phyloP scores from a whole-genome alignment of 1,139 yeast genomes.

The Zygoascus meyerae region DNA sequence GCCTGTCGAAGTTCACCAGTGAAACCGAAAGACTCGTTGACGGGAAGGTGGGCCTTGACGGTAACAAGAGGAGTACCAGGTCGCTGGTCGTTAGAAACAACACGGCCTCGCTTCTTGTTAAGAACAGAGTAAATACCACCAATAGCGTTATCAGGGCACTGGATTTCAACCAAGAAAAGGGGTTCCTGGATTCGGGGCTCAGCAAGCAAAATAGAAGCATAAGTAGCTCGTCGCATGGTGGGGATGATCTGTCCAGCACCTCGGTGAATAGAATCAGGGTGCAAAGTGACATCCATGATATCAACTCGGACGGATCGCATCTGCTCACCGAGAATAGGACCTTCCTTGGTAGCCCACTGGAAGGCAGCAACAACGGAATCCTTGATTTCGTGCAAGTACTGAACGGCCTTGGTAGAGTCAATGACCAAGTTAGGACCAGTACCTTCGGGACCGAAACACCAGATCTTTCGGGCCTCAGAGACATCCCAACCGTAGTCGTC shows the following conservation, averaged over 20 bases:
- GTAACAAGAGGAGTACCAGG: slow-evolving; percentile 99
- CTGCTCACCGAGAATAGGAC: slow-evolving; percentile 96
- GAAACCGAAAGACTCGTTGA: slow-evolving; percentile 99
- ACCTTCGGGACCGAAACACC: slow-evolving; percentile 99
- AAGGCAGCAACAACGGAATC: slow-evolving; percentile 99
- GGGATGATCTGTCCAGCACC: slow-evolving; percentile 99
- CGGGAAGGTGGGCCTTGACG: slow-evolving; percentile 99
- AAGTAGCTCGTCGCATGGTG: slow-evolving; percentile 99
- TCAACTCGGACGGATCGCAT: slow-evolving; percentile 95
- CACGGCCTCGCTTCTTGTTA: slow-evolving; percentile 99
- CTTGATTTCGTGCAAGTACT: slow-evolving; percentile 98
- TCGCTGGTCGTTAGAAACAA: slow-evolving; percentile 97
- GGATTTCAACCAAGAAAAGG: slow-evolving; percentile 97
- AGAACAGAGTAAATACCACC: slow-evolving; percentile 99
- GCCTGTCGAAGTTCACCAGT: slow-evolving; percentile 99
- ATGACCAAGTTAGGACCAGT: slow-evolving; percentile 98
- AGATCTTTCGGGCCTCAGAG: slow-evolving; percentile 99
- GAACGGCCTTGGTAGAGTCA: slow-evolving; percentile 99
- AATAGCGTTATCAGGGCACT: slow-evolving; percentile 98
- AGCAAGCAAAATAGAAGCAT: slow-evolving; percentile 97
- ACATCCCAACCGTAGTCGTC: slow-evolving; percentile 99
- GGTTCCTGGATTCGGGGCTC: slow-evolving; percentile 99
- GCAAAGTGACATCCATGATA: slow-evolving; percentile 98
- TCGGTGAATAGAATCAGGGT: slow-evolving; percentile 99
- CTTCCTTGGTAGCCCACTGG: slow-evolving; percentile 99